Evolutionary conservation across 2,329 filamentous ascomycete genomes (phyloP), one percentile per base, ranked within the genome.

Genomic region (Dryadomyces sulphureus): DNA sequence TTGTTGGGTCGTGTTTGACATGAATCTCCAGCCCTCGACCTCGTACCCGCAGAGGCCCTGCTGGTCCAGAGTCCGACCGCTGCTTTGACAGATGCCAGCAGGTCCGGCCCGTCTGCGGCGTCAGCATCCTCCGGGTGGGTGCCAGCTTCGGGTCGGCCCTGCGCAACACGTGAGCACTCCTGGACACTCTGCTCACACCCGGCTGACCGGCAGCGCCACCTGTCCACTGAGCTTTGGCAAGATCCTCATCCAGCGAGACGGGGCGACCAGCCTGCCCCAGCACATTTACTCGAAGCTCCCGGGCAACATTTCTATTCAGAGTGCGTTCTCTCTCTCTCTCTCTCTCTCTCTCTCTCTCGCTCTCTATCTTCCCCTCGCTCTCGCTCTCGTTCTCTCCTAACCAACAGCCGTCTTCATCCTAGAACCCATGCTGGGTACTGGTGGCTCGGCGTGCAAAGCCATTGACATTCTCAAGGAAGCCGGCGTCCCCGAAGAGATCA

Each of bases 251-350:
- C 43, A 45, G 43, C n/a, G 43, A 4, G 38, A 45, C 43, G 43
- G 41, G 25, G 38, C 30, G 36, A 45, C 43, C 19, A 39, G 43
- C 27, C 36, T 45, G 14, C 43, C 43, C 0, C 16, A 20, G 12
- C 43, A 45, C 25, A 40, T 45, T 7, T 45, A 45, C 38, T 45
- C 43, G 6, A 45, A 45, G 43, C 38, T 45, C 2, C 43, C 43
- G 2, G n/a, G 36, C 9, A 17, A 19, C 25, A 45, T 45, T 14
- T 7, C 36, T 5, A 20, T 11, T 14, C 30, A 41, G 24, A 45
- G 43, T 45, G 17, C 7, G 43, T 21, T 3, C 24, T 16, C 5
- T 5, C 6, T 6, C 6, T 16, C 4, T 22, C 9, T 12, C 11
- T 40, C 40, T 41, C 9, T 20, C 38, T 3, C 24, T 16, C 5